Conservation (phyloP, 805 yeast genomes). For the Lipomyces starkeyi region DNA sequence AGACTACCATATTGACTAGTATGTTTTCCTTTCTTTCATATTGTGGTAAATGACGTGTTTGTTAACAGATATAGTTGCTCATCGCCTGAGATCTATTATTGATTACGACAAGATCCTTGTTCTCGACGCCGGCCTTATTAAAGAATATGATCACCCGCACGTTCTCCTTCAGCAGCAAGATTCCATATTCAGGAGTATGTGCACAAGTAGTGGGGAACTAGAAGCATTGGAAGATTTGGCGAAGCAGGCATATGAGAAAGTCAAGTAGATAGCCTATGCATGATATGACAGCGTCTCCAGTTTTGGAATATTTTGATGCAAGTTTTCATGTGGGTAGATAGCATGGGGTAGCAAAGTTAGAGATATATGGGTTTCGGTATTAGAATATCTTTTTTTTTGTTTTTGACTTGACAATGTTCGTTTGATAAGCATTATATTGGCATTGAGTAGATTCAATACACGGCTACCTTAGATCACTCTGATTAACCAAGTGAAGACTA, state of each 20-base stretch:
- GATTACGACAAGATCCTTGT: slow-evolving; percentile 79
- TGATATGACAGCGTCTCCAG: not conserved
- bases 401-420: too few species aligned
- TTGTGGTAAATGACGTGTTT: not conserved
- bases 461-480: too few species aligned
- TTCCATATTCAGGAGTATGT: slow-evolving; percentile 73
- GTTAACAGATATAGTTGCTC: slow-evolving; percentile 58
- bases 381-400: too few species aligned
- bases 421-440: too few species aligned
- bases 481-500: too few species aligned
- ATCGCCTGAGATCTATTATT: slow-evolving; percentile 73
- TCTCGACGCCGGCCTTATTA: slow-evolving; percentile 76
- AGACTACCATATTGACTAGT: slow-evolving; percentile 76
- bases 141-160: slow-evolving; percentile 75
- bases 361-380: too few species aligned
- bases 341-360: not conserved
- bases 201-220: slow-evolving; percentile 88
- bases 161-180: slow-evolving; percentile 57
- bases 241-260: slow-evolving; percentile 48
- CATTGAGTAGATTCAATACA: too few species aligned
- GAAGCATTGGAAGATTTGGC: slow-evolving; percentile 77
- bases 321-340: not conserved
- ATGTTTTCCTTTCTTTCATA: not conserved
- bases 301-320: too few species aligned
- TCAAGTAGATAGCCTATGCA: not conserved